These are phyloP conservation scores for Fraxinus angustifolia DNA, from an alignment of 305 asterid genomes.

Conservation along the genomic window DNA sequence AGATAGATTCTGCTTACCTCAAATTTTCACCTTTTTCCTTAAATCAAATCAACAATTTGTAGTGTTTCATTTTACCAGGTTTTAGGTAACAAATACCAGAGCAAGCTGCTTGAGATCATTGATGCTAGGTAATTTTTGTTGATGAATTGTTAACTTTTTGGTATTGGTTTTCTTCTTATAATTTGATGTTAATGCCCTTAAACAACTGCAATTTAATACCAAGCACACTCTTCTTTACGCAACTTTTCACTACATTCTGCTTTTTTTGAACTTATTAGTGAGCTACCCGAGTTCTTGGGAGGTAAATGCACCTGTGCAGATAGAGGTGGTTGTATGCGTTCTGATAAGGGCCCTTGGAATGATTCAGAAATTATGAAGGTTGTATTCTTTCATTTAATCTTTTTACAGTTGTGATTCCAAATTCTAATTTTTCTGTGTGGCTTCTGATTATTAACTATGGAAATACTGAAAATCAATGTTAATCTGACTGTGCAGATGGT, in stretches of 20 bases:
- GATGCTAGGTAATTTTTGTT: conserved; percentile 63
- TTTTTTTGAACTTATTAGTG: conserved; percentile 45
- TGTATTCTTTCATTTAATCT: neutral
- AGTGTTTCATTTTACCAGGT: conserved; percentile 45
- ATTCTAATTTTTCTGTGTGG: neutral
- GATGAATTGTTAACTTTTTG: neutral
- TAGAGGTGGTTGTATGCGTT: conserved; percentile 81
- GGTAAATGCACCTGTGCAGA: conserved; percentile 89
- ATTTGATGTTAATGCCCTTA: neutral
- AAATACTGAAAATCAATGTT: conserved; percentile 22
- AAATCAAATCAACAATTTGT: neutral
- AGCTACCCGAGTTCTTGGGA: conserved; percentile 92
- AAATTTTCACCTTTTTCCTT: neutral
- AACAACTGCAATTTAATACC: neutral
- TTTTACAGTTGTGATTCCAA: neutral
- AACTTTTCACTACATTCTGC: neutral
- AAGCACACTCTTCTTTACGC: neutral
- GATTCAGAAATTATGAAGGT: conserved; percentile 90
- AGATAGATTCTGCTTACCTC: conserved; percentile 18
- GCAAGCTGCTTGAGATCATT: conserved; percentile 85
- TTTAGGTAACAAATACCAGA: conserved; percentile 81
- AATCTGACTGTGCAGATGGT: conserved; percentile 60
- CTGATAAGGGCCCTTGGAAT: conserved; percentile 98
- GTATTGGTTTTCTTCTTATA: neutral
- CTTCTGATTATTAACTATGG: neutral